Percentiles rank a stretch among this genome's conserved stretches.
These are phyloP conservation scores for Colletotrichum horii DNA, from an alignment of 2,329 filamentous ascomycete genomes.

Conservation along the genomic window DNA sequence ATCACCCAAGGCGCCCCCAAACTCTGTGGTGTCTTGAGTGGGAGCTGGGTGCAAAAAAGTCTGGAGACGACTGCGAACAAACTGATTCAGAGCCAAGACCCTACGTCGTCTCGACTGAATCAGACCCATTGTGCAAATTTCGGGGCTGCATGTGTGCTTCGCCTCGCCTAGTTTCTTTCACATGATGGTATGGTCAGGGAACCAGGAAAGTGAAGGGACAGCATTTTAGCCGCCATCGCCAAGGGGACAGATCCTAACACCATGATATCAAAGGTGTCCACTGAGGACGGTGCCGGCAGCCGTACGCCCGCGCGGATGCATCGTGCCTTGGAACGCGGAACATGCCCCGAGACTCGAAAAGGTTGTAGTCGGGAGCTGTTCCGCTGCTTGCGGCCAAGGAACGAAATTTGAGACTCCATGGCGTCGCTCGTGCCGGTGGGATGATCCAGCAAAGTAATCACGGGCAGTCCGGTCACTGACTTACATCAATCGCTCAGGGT, in stretches of 20 bases:
- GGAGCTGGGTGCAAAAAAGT: neutral
- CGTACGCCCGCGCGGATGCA: neutral
- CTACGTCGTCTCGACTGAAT: neutral
- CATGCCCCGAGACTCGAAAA: neutral
- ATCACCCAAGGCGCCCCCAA: neutral
- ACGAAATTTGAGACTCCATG: neutral
- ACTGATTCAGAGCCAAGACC: neutral
- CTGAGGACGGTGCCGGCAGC: neutral
- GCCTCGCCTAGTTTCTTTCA: neutral
- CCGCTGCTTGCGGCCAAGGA: neutral
- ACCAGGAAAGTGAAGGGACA: neutral
- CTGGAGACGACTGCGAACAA: neutral
- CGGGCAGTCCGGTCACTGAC: neutral
- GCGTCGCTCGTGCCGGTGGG: neutral
- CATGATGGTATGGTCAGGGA: neutral
- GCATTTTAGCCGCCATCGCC: neutral
- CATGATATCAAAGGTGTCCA: neutral
- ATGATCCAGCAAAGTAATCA: neutral
- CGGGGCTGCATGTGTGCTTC: neutral
- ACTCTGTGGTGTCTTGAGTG: neutral
- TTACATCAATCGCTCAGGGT: neutral
- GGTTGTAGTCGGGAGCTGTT: neutral
- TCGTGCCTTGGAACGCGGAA: neutral
- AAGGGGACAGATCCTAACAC: neutral
- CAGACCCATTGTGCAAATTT: neutral